Conservation (phyloP, 2,329 filamentous ascomycete species). For the Cladosporium sphaerospermum region DNA sequence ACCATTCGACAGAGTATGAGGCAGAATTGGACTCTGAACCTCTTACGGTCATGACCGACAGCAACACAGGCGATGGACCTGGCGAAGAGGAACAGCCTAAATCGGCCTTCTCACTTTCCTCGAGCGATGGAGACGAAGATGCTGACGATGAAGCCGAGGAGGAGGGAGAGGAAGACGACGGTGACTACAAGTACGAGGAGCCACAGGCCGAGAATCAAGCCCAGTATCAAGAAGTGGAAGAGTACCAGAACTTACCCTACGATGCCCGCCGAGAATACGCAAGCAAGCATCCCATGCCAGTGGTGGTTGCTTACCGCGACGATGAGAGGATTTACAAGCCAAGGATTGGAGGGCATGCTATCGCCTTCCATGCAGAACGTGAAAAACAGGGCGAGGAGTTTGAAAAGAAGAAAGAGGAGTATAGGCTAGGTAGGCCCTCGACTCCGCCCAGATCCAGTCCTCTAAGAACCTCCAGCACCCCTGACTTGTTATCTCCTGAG, state of each 20-base stretch:
- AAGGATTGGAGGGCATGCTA: no score
- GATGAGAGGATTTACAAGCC: no score
- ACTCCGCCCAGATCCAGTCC: not conserved
- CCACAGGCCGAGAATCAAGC: not conserved
- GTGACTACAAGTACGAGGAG: not conserved
- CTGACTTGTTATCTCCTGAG: not conserved
- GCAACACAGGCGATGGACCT: not conserved
- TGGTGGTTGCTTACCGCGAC: no score
- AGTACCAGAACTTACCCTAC: no score
- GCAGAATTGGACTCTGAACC: not conserved
- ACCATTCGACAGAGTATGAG: not conserved
- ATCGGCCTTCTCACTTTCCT: constrained; percentile 1
- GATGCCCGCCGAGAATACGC: no score
- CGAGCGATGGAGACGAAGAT: constrained; percentile 1
- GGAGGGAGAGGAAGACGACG: not conserved
- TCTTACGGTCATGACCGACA: not conserved
- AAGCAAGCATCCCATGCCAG: no score
- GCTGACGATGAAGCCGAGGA: not conserved
- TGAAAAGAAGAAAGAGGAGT: not conserved
- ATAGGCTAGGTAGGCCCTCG: no score
- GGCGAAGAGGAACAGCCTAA: not conserved
- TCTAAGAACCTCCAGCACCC: not conserved
- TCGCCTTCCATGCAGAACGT: no score
- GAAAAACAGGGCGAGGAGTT: not conserved
- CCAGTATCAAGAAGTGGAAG: no score